Evolutionary conservation across 2,329 filamentous ascomycete species (phyloP).

Genomic region (Arthroderma sp.): DNA sequence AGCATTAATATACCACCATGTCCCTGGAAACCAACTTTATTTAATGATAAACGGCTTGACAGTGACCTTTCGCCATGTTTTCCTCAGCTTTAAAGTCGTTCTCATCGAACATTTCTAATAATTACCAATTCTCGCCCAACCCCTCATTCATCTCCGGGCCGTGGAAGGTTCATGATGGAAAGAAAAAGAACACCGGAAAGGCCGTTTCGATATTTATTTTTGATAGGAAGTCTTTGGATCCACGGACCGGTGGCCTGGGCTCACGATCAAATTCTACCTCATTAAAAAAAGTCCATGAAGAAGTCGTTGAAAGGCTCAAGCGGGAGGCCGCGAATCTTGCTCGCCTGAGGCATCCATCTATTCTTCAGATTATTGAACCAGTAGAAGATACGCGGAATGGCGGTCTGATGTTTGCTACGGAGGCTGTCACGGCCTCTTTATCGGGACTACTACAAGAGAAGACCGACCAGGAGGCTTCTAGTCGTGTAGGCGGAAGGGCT

Average conservation of each 20-base stretch:
- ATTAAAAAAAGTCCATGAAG: constrained; percentile 71
- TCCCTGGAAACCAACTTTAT: background rate
- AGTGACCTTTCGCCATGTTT: constrained; percentile 56
- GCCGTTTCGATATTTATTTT: constrained; percentile 87
- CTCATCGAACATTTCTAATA: constrained; percentile 79
- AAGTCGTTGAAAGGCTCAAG: constrained; percentile 80
- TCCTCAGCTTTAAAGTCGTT: constrained; percentile 89
- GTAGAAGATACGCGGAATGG: constrained; percentile 88
- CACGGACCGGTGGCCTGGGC: constrained; percentile 50
- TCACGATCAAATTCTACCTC: constrained; percentile 51
- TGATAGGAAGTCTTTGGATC: constrained; percentile 74
- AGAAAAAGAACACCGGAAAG: constrained; percentile 89
- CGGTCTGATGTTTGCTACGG: constrained; percentile 89
- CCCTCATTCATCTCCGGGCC: constrained; percentile 73
- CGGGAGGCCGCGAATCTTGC: constrained; percentile 85
- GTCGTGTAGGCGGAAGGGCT: constrained; percentile 55
- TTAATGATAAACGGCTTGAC: background rate
- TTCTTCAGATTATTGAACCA: constrained; percentile 85
- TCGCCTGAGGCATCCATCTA: constrained; percentile 75
- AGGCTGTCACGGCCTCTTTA: constrained; percentile 80
- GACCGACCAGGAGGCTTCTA: constrained; percentile 66
- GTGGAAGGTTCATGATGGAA: constrained; percentile 96
- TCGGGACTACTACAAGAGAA: constrained; percentile 73
- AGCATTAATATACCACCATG: background rate
- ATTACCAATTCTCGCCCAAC: constrained; percentile 70